Evolutionary conservation across 2,329 filamentous ascomycete genomes (phyloP).

Genomic region (Trichophyton verrucosum): DNA sequence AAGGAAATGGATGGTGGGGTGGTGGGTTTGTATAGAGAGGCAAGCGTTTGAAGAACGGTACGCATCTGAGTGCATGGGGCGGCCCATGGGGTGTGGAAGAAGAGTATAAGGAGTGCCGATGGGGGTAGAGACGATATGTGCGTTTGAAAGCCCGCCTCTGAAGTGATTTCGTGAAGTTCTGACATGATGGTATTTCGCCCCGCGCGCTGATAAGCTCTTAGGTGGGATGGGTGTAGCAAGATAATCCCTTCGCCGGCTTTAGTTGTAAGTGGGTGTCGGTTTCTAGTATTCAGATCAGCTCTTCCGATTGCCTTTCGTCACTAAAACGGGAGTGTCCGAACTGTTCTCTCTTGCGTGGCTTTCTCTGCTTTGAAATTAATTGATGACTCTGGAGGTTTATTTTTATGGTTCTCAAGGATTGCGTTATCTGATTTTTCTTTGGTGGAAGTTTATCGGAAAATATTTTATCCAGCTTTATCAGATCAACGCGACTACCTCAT

Average conservation of each 20-base stretch:
- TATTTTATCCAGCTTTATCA: background rate
- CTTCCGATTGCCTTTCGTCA: background rate
- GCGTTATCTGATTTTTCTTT: constrained; percentile 11
- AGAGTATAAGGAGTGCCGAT: constrained; percentile 66
- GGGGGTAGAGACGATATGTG: constrained; percentile 54
- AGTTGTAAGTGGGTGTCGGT: background rate
- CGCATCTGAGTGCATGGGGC: constrained; percentile 92
- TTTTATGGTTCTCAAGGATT: constrained; percentile 5
- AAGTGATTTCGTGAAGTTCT: constrained; percentile 63
- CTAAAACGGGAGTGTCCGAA: background rate
- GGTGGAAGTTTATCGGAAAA: background rate
- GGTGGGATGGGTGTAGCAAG: background rate
- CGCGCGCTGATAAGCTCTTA: background rate
- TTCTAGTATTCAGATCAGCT: background rate
- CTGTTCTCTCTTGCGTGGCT: background rate
- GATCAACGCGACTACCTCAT: background rate
- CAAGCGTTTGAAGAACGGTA: constrained; percentile 71
- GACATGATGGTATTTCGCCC: constrained; percentile 45
- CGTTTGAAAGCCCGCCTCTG: constrained; percentile 59
- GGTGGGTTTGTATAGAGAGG: constrained; percentile 65
- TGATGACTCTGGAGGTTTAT: background rate
- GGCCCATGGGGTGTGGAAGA: constrained; percentile 95
- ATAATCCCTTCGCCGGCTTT: background rate
- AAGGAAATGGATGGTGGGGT: constrained; percentile 60
- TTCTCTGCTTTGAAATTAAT: background rate